Evolutionary conservation across 2,329 filamentous ascomycete species (phyloP).

Genomic region (Albophoma yamanashiensis): DNA sequence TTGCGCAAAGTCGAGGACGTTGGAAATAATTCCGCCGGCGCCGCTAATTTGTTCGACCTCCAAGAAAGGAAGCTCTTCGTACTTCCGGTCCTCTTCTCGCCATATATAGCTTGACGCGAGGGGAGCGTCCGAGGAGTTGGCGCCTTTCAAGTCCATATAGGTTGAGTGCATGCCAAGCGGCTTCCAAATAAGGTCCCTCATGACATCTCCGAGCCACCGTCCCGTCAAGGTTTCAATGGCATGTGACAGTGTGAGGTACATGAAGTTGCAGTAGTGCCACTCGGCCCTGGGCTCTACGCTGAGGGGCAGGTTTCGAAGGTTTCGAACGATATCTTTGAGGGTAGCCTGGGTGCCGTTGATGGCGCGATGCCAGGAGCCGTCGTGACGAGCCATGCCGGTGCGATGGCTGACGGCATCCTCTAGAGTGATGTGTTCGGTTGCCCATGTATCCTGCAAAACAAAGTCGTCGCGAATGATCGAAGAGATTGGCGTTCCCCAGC

Average conservation of each 20-base stretch:
- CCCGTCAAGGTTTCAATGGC: constrained; percentile 32
- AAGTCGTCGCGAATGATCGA: constrained; percentile 14
- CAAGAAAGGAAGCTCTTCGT: constrained; percentile 16
- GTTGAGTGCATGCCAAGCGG: not conserved
- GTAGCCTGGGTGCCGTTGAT: constrained; percentile 19
- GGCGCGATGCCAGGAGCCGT: constrained; percentile 12
- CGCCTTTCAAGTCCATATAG: constrained; percentile 8
- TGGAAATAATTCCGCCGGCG: constrained; percentile 32
- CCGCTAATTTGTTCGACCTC: constrained; percentile 20
- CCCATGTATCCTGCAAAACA: not conserved
- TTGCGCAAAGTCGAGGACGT: constrained; percentile 36
- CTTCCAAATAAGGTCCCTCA: not conserved
- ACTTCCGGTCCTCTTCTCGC: constrained; percentile 13
- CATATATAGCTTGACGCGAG: constrained; percentile 34
- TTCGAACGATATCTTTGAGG: constrained; percentile 25
- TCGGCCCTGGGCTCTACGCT: constrained; percentile 30
- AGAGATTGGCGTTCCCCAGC: constrained; percentile 36
- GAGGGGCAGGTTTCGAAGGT: constrained; percentile 22
- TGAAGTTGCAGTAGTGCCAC: constrained; percentile 40
- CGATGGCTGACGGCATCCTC: not conserved
- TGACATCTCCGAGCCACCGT: constrained; percentile 5
- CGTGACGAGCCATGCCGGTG: constrained; percentile 30
- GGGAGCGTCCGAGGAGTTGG: constrained; percentile 10
- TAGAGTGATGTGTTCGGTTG: constrained; percentile 31
- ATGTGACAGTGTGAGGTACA: constrained; percentile 33